Evolutionary conservation across 768 basidiomycete species (phyloP).

Genomic region (Tricholoma saponaceum): DNA sequence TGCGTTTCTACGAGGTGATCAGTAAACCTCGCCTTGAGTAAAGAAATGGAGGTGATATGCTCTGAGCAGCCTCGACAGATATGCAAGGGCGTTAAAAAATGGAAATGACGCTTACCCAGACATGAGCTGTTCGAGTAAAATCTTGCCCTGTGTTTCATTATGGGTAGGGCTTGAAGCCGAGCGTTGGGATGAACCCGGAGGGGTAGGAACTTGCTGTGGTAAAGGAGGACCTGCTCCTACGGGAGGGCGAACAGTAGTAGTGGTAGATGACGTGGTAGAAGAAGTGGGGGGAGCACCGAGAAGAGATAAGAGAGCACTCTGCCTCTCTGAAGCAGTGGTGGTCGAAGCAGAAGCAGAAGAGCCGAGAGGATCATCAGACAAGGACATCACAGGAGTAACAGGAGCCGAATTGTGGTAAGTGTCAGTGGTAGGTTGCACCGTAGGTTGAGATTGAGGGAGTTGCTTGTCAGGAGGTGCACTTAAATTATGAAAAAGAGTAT

Average conservation of each 20-base stretch:
- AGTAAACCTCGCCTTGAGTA: constrained; percentile 16
- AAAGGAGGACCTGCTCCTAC: constrained; percentile 22
- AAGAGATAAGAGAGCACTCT: constrained; percentile 72
- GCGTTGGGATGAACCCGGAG: constrained; percentile 57
- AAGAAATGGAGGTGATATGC: constrained; percentile 10
- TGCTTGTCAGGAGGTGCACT: constrained; percentile 36
- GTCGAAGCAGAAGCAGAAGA: constrained; percentile 39
- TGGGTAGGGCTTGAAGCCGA: constrained; percentile 49
- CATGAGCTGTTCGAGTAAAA: constrained; percentile 78
- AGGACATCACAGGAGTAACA: constrained; percentile 39
- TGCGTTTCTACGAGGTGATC: constrained; percentile 32
- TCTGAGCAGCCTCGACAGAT: not conserved
- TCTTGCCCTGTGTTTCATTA: constrained; percentile 68
- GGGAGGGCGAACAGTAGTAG: constrained; percentile 17
- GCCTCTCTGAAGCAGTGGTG: constrained; percentile 54
- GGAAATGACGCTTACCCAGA: constrained; percentile 53
- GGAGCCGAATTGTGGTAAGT: constrained; percentile 30
- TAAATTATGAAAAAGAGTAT: constrained; percentile 63
- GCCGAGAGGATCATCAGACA: constrained; percentile 40
- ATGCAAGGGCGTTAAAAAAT: constrained; percentile 1
- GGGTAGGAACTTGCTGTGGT: constrained; percentile 65
- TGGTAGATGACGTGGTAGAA: constrained; percentile 19
- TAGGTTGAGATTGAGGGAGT: constrained; percentile 20
- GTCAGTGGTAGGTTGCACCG: constrained; percentile 17
- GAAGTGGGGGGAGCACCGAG: constrained; percentile 42